Evolutionary conservation across 352 stramenopile genomes (phyloP), one percentile per base, ranked within the genome.

Genomic region (Globisporangium rhizosaccharum): DNA sequence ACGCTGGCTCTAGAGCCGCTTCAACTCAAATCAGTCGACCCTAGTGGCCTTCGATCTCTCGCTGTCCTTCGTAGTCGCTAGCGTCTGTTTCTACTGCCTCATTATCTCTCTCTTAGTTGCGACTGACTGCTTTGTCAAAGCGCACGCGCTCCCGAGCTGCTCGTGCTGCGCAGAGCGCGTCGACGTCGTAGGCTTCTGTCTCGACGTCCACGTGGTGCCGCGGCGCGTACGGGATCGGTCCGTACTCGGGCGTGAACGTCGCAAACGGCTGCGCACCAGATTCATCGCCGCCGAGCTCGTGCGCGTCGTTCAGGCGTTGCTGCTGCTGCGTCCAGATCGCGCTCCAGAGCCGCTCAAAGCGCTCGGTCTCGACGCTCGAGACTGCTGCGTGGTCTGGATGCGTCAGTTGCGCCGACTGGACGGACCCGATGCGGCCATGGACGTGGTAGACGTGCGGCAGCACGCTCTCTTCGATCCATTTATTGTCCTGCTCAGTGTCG

Each of bases 211-310:
- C 53, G 8, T 59, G 56, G 20, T 79, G 59, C 1, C 66, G 62
- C 11, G 73, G 77, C 0, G 77, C 75, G 65, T 90, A 90, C 55
- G 80, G 77, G 18, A 77, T 73, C 0, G 80, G 77, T n/a, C 80
- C 80, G 51, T 90, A 90, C 66, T 90, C 80, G 6, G 80, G 75
- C 28, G 80, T 90, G 65, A 90, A 88, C 30, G 77, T 90, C 39
- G 77, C 65, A 25, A 76, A 66, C 33, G 26, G 47, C 10, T 59
- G 33, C 33, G 33, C 33, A 39, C 11, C 33, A 12, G 33, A 2
- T 6, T 14, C 33, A 1, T 12, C 8, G 8, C 33, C 33, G 33
- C 11, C 5, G 33, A 39, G 33, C 33, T 10, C 33, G 33, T 20
- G 14, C 1, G 41, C 53, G 17, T 63, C 42, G 9, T 55, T 41